Conservation (phyloP, 495 filamentous ascomycete genomes). For the Penicillium malachiteum region DNA sequence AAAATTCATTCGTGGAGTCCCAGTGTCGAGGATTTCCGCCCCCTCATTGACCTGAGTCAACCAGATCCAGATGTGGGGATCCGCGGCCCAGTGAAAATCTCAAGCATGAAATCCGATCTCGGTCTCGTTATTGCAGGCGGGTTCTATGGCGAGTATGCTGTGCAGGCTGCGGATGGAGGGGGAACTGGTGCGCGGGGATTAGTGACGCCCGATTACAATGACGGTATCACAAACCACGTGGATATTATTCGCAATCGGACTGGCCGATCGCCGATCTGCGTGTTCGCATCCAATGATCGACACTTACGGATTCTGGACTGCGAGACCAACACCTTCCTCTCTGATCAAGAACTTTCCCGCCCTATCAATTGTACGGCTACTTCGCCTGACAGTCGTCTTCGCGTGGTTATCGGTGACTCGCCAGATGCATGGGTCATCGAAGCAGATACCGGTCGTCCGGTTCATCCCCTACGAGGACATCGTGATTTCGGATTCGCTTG, state of each 20-base stretch:
- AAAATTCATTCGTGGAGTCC: conserved; percentile 52
- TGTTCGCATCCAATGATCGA: conserved; percentile 83
- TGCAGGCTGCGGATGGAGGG: conserved; percentile 56
- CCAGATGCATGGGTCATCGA: conserved; percentile 59
- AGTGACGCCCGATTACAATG: conserved; percentile 36
- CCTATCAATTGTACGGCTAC: conserved; percentile 84
- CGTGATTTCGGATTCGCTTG: conserved; percentile 85
- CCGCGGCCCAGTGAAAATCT: conserved; percentile 54
- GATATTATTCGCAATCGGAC: conserved; percentile 64
- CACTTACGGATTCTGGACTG: conserved; percentile 75
- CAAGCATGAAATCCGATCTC: conserved; percentile 66
- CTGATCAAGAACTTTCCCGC: conserved; percentile 58
- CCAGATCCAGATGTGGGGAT: conserved; percentile 40
- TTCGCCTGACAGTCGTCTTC: conserved; percentile 74
- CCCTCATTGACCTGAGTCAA: conserved; percentile 63
- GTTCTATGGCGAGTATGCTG: conserved; percentile 77
- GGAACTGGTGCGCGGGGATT: conserved; percentile 65
- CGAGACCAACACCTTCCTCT: conserved; percentile 62
- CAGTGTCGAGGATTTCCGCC: conserved; percentile 36
- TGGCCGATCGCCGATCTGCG: conserved; percentile 60
- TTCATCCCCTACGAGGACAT: conserved; percentile 65
- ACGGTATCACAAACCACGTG: conserved; percentile 86
- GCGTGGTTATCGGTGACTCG: conserved; percentile 72
- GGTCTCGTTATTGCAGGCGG: conserved; percentile 75
- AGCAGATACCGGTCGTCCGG: conserved; percentile 57